Evolutionary conservation across 1,284 basidiomycete genomes (phyloP).

Genomic region (Tilletia indica): DNA sequence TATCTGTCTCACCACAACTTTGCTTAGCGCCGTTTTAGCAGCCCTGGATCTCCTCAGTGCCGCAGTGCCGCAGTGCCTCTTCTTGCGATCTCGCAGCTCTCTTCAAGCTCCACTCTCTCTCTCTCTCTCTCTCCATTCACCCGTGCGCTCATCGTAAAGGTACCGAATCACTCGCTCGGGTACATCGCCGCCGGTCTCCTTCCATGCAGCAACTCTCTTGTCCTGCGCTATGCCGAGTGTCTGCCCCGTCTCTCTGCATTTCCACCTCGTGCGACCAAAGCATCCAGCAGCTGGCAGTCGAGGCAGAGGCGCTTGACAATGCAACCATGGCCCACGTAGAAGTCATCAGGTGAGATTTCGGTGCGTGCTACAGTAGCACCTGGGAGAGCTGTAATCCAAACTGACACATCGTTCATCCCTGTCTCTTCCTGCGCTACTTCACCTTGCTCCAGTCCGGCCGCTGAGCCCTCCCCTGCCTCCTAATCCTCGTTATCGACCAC

Average conservation of each 20-base stretch:
- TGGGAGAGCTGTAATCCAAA: not conserved
- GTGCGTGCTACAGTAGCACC: not conserved
- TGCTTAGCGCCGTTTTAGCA: too few species aligned
- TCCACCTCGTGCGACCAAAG: not conserved
- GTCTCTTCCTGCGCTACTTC: constrained; percentile 42
- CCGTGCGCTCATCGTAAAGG: constrained; percentile 27
- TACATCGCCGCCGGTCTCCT: constrained; percentile 31
- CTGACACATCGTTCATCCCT: constrained; percentile 14
- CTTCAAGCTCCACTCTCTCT: constrained; percentile 29
- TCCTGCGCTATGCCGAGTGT: constrained; percentile 28
- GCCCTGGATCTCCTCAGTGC: too few species aligned
- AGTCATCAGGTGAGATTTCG: not conserved
- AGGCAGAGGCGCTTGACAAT: constrained; percentile 16
- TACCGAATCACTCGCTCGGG: constrained; percentile 26
- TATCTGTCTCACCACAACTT: too few species aligned
- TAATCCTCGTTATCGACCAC: constrained; percentile 40
- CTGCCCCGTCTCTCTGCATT: constrained; percentile 28
- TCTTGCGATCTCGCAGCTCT: constrained; percentile 32
- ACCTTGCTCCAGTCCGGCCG: constrained; percentile 37
- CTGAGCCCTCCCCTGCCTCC: constrained; percentile 46
- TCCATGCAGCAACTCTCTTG: constrained; percentile 37
- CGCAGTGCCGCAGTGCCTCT: too few species aligned
- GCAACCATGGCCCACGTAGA: constrained; percentile 4
- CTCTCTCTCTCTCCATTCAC: constrained; percentile 20
- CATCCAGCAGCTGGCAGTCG: constrained; percentile 10